Evolutionary conservation across 495 filamentous ascomycete species (phyloP).

Genomic region (Lineolata rhizophorae): DNA sequence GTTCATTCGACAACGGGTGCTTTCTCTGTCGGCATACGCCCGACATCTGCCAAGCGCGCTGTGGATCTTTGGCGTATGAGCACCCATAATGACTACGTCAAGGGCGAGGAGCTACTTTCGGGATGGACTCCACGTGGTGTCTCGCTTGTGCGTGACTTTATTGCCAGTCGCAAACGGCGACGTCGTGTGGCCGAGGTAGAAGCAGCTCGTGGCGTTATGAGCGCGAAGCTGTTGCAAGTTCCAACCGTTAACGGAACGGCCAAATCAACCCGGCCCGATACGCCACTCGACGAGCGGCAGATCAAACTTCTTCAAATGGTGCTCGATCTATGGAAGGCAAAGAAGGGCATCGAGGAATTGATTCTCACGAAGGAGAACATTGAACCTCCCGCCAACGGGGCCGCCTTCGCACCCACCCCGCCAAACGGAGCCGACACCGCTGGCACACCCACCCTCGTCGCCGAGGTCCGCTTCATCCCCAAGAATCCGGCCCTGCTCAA

Average conservation of each 20-base stretch:
- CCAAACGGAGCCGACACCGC: constrained; percentile 2
- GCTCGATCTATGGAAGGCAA: constrained; percentile 55
- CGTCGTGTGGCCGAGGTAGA: constrained; percentile 58
- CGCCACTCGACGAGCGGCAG: constrained; percentile 10
- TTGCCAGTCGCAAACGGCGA: constrained; percentile 44
- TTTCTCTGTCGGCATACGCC: constrained; percentile 68
- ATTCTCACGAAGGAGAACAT: constrained; percentile 59
- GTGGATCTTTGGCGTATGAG: constrained; percentile 96
- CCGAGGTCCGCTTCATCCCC: constrained; percentile 44
- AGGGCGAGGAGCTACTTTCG: constrained; percentile 69
- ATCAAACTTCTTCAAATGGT: constrained; percentile 40
- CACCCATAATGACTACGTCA: constrained; percentile 79
- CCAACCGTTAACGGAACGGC: not conserved
- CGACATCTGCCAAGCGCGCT: constrained; percentile 70
- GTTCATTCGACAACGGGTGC: constrained; percentile 70
- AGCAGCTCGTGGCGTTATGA: constrained; percentile 49
- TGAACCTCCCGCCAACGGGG: constrained; percentile 48
- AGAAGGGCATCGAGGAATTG: constrained; percentile 47
- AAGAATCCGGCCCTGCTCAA: constrained; percentile 49
- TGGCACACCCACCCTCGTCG: constrained; percentile 29
- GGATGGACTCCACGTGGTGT: constrained; percentile 79
- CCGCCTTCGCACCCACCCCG: constrained; percentile 20
- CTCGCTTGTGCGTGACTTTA: constrained; percentile 66
- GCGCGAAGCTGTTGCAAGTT: constrained; percentile 7
- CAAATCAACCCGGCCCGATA: not conserved